Conservation (phyloP, 1,139 yeast species). For the Trichomonascaceae sp. region DNA sequence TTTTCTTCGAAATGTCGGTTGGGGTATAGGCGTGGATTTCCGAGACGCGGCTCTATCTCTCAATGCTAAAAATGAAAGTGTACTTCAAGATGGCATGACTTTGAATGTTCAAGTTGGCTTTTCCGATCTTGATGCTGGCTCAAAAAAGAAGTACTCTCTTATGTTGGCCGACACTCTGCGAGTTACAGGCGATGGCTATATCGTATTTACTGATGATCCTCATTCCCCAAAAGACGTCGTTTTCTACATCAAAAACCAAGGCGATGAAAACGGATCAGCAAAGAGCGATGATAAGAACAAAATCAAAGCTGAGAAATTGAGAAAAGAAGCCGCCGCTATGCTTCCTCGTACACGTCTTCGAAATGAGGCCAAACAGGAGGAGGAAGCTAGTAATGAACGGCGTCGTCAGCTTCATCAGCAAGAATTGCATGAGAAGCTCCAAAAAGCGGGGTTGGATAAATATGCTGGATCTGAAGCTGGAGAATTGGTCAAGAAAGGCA, state of each 20-base stretch:
- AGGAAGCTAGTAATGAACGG: slow-evolving; percentile 76
- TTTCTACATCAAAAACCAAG: slow-evolving; percentile 77
- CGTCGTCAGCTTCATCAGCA: slow-evolving; percentile 78
- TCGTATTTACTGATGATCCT: slow-evolving; percentile 66
- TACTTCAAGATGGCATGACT: slow-evolving; percentile 65
- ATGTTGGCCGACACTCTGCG: slow-evolving; percentile 79
- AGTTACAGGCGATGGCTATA: slow-evolving; percentile 49
- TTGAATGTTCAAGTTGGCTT: slow-evolving; percentile 77
- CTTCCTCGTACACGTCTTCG: slow-evolving; percentile 68
- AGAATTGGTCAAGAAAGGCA: slow-evolving; percentile 46
- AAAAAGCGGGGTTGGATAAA: slow-evolving; percentile 59
- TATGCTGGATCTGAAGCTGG: slow-evolving; percentile 38
- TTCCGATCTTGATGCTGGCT: slow-evolving; percentile 43
- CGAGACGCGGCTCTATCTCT: slow-evolving; percentile 74
- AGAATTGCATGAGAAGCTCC: slow-evolving; percentile 77
- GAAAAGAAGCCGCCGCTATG: slow-evolving; percentile 33
- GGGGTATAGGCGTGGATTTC: slow-evolving; percentile 86
- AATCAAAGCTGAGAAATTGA: slow-evolving; percentile 9
- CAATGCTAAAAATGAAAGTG: slow-evolving; percentile 67
- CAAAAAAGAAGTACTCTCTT: slow-evolving; percentile 55
- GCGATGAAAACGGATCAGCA: slow-evolving; percentile 29
- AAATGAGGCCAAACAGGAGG: slow-evolving; percentile 58
- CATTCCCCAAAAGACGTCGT: slow-evolving; percentile 71
- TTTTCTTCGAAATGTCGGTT: slow-evolving; percentile 80
- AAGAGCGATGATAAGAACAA: slow-evolving; percentile 22